These are phyloP conservation scores for Globisporangium nagaii DNA, from an alignment of 352 stramenopile genomes.

Conservation along the genomic window DNA sequence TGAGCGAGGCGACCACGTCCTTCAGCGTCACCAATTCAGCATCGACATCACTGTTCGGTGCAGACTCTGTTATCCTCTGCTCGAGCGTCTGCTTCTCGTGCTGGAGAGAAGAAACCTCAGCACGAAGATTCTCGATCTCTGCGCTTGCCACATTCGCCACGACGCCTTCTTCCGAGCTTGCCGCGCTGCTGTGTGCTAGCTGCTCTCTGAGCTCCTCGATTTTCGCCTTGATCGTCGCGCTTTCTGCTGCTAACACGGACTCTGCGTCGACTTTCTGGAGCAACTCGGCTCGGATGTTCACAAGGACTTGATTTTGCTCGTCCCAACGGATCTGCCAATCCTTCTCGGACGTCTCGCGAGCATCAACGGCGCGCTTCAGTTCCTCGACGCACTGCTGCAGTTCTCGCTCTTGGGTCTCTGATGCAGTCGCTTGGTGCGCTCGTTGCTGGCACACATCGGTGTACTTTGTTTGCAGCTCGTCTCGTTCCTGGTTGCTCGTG, in stretches of 20 bases:
- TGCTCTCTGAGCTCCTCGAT: neutral
- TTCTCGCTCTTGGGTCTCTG: conserved; percentile 10
- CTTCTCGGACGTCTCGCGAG: conserved; percentile 5
- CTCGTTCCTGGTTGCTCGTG: neutral
- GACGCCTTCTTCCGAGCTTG: neutral
- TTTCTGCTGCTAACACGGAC: conserved; percentile 2
- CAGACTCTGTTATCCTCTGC: neutral
- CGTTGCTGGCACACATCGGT: conserved; percentile 18
- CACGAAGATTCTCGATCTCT: conserved; percentile 1
- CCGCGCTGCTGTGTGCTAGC: neutral
- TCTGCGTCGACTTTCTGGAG: neutral
- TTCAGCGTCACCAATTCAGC: neutral
- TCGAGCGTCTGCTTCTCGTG: neutral
- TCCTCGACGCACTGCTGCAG: conserved; percentile 23
- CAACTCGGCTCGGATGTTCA: neutral
- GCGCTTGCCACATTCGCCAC: neutral
- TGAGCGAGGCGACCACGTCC: neutral
- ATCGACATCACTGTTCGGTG: neutral
- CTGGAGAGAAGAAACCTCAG: neutral
- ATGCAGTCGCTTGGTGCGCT: conserved; percentile 5
- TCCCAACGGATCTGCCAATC: conserved; percentile 11
- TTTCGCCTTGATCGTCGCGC: conserved; percentile 1
- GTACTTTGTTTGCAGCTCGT: conserved; percentile 15
- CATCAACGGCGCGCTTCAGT: conserved; percentile 14
- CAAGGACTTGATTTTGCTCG: conserved; percentile 4